A percentile compares a stretch with the other conserved stretches of the same genome.
Conservation (phyloP, 169 alveolate species). For the Plasmodium sp. region DNA sequence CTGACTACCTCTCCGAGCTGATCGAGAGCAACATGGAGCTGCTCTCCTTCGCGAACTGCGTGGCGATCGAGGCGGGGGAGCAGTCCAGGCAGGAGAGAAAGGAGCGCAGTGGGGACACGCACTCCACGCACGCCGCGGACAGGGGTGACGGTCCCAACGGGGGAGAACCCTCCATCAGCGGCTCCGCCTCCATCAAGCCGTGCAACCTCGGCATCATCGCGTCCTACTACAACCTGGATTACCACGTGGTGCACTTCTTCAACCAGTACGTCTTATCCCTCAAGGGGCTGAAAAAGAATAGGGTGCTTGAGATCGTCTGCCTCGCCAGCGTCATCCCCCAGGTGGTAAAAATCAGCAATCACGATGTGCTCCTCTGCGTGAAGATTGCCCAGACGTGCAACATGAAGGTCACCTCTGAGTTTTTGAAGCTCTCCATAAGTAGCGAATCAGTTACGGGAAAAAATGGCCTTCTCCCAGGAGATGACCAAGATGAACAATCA, state of each 20-base stretch:
- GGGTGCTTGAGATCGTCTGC: slow-evolving; percentile 36
- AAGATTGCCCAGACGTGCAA: slow-evolving; percentile 38
- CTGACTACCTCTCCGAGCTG: slow-evolving; percentile 96
- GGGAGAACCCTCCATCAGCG: neutral
- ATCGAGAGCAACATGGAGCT: slow-evolving; percentile 95
- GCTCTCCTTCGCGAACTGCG: slow-evolving; percentile 94
- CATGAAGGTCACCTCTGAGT: slow-evolving; percentile 28
- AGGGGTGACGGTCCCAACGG: too few species aligned
- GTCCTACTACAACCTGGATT: slow-evolving; percentile 48
- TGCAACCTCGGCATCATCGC: slow-evolving; percentile 85
- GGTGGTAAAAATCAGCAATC: slow-evolving; percentile 16
- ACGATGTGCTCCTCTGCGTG: slow-evolving; percentile 38
- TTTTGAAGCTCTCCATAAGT: slow-evolving; percentile 23
- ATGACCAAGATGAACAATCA: slow-evolving; percentile 20
- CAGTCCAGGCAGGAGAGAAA: slow-evolving; percentile 65
- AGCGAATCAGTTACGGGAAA: slow-evolving; percentile 70
- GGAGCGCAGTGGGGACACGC: neutral
- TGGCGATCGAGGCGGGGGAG: slow-evolving; percentile 91
- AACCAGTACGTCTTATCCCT: slow-evolving; percentile 45
- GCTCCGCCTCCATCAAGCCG: slow-evolving; percentile 86
- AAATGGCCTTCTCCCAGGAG: slow-evolving; percentile 74
- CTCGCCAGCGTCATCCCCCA: slow-evolving; percentile 79
- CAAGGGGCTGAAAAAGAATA: slow-evolving; percentile 27
- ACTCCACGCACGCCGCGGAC: too few species aligned
- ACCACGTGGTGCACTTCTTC: slow-evolving; percentile 40